Evolutionary conservation across 2,329 filamentous ascomycete species (phyloP), one percentile per base, ranked within the genome.

Genomic region (Ciborinia camelliae): DNA sequence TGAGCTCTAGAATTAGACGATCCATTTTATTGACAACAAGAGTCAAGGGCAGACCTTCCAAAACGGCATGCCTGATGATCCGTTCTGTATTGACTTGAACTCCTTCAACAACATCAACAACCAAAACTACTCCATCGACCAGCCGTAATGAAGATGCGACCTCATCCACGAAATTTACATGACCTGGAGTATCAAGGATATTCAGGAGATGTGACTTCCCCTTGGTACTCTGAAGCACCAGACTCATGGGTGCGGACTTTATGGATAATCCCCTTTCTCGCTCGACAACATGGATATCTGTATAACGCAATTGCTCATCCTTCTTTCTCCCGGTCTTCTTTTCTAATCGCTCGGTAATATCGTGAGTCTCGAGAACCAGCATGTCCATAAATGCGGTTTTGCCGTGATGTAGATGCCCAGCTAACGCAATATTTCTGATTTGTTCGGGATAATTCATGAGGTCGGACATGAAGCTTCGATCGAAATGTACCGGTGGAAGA

Each of bases 361-460:
- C 90, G 75, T 99, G 95, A 48, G 95, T 99, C 79, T 99, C 92
- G 74, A 94, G 82, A 15, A 99, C 95, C 70, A 99, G 81, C 91
- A 97, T 98, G 76, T 99, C 95, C 90, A 98, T 92, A 70, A 99
- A 91, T 0, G 94, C 92, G 14, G 95, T 99, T 82, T 99, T 99
- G 71, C 95, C 95, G 77, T 99, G 95, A 76, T 99, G 95, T 64
- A 99, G 78, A 77, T 99, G 94, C 61, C 95, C 95, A 6, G 90
- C 92, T 59, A 99, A 81, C 1, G 93, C 94, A 70, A 99, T 84
- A 75, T 99, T 99, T 70, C 95, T 87, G 75, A 91, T 93, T 78
- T 98, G 93, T 18, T 96, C 91, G 20, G 95, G 95, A 71, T 92
- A 97, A 79, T 92, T 97, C 88, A 98, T 94, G 72, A 98, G 80